These are phyloP conservation scores for Aspergillus ruber DNA, from an alignment of 2,329 filamentous ascomycete species.

Conservation along the genomic window DNA sequence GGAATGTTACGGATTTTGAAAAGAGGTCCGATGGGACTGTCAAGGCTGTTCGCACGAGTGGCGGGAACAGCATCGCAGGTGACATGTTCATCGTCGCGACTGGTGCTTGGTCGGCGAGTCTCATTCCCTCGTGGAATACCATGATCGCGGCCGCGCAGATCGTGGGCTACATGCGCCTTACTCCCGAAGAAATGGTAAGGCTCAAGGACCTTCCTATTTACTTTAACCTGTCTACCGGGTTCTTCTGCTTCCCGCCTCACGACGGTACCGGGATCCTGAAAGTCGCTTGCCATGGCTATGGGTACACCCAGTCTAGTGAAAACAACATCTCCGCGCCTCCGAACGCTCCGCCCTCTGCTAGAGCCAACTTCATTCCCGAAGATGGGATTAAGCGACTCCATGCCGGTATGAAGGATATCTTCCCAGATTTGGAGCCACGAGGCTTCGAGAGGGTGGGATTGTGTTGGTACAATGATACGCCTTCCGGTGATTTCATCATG, in stretches of 20 bases:
- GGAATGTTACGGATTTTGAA: conserved; percentile 31
- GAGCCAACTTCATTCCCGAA: conserved; percentile 27
- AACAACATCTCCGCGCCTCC: conserved; percentile 17
- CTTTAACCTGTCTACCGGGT: conserved; percentile 37
- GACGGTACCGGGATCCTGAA: conserved; percentile 44
- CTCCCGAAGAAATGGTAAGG: conserved; percentile 56
- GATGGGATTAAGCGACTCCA: conserved; percentile 56
- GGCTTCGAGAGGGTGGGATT: conserved; percentile 54
- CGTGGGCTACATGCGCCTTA: conserved; percentile 67
- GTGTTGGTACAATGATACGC: conserved; percentile 68
- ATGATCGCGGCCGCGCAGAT: conserved; percentile 71
- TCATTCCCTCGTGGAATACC: conserved; percentile 67
- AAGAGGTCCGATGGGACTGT: conserved; percentile 34
- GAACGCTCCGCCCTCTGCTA: conserved; percentile 10
- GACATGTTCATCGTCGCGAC: conserved; percentile 70
- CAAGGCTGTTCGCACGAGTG: conserved; percentile 50
- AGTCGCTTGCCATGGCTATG: conserved; percentile 60
- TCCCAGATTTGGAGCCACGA: conserved; percentile 52
- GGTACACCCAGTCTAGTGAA: conserved; percentile 41
- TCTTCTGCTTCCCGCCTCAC: conserved; percentile 44
- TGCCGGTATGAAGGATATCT: conserved; percentile 50
- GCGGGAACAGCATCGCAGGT: conserved; percentile 47
- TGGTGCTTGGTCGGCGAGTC: conserved; percentile 72
- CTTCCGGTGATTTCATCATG: conserved; percentile 61
- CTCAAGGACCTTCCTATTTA: conserved; percentile 60